These are phyloP conservation scores for Eucalyptus sp. DNA, from an alignment of 345 rosid species.

Conservation along the genomic window DNA sequence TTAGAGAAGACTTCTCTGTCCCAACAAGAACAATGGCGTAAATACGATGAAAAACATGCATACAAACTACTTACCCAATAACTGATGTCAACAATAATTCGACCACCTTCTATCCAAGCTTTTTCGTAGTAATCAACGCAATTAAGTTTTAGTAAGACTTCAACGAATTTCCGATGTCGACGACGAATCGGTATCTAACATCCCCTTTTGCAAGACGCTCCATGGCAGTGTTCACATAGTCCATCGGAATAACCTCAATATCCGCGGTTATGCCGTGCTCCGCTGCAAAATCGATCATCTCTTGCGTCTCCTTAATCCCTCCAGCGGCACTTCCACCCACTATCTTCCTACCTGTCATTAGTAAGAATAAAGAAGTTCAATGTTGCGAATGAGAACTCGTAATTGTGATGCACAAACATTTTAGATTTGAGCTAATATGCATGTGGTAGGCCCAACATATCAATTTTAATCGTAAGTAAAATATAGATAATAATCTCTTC, in stretches of 20 bases:
- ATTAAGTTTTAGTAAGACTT: background rate
- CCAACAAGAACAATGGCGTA: background rate
- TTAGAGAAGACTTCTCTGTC: background rate
- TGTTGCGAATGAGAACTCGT: background rate
- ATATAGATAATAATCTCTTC: background rate
- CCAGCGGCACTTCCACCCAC: constrained; percentile 40
- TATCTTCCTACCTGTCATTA: constrained; percentile 26
- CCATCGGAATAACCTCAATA: constrained; percentile 34
- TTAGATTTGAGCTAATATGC: background rate
- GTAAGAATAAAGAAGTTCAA: too few relatives aligned
- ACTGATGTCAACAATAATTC: background rate
- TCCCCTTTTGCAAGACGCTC: constrained; percentile 38
- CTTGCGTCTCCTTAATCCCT: constrained; percentile 56
- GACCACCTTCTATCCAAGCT: background rate
- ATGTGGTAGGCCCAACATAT: background rate
- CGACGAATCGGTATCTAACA: constrained; percentile 52
- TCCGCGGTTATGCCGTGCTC: constrained; percentile 32
- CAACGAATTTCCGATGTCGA: constrained; percentile 17
- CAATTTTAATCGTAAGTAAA: background rate
- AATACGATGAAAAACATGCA: background rate
- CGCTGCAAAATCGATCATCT: constrained; percentile 37
- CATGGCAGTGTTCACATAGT: constrained; percentile 37
- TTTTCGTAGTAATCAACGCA: background rate
- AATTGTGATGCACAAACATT: background rate
- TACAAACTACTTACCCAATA: background rate